Conservation (phyloP, 179 eudicot genomes). For the Actinidia chinensis region DNA sequence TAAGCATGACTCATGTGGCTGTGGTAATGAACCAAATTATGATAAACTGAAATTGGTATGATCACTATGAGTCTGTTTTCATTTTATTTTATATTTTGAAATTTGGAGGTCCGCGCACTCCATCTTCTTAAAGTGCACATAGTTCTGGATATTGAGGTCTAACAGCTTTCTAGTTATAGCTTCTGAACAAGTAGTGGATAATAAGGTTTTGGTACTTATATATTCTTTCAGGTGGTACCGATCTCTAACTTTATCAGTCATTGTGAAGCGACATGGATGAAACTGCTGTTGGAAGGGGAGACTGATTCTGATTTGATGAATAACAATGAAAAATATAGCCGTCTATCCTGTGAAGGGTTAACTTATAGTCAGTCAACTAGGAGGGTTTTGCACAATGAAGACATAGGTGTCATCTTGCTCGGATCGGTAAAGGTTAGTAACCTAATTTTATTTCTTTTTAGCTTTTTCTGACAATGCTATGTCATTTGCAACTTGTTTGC, state of each 20-base stretch:
- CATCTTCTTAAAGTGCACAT: slow-evolving; percentile 1
- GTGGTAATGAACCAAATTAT: slow-evolving; percentile 34
- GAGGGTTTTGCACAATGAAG: slow-evolving; percentile 53
- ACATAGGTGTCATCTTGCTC: slow-evolving; percentile 58
- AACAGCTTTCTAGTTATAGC: neutral
- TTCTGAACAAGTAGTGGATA: slow-evolving; percentile 11
- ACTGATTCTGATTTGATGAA: slow-evolving; percentile 32
- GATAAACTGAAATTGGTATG: slow-evolving; percentile 56
- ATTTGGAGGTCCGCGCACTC: neutral
- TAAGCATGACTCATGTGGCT: slow-evolving; percentile 60
- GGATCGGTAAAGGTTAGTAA: slow-evolving; percentile 65
- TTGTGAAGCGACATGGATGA: slow-evolving; percentile 58
- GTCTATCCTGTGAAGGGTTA: slow-evolving; percentile 34
- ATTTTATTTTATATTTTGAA: neutral
- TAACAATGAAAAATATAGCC: slow-evolving; percentile 27
- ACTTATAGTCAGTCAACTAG: slow-evolving; percentile 38
- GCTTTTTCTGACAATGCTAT: slow-evolving; percentile 4
- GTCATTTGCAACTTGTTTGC: slow-evolving; percentile 1
- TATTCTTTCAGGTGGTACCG: slow-evolving; percentile 63
- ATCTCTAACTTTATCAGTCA: slow-evolving; percentile 48
- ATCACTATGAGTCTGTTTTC: neutral
- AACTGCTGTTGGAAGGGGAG: slow-evolving; percentile 31
- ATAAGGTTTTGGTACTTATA: slow-evolving; percentile 7
- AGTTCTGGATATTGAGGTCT: neutral
- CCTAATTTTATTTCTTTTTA: neutral